A percentile compares a stretch with the other conserved stretches of the same genome.
Conservation (phyloP, 176 grass and related monocot genomes). For the Oryza glaberrima region DNA sequence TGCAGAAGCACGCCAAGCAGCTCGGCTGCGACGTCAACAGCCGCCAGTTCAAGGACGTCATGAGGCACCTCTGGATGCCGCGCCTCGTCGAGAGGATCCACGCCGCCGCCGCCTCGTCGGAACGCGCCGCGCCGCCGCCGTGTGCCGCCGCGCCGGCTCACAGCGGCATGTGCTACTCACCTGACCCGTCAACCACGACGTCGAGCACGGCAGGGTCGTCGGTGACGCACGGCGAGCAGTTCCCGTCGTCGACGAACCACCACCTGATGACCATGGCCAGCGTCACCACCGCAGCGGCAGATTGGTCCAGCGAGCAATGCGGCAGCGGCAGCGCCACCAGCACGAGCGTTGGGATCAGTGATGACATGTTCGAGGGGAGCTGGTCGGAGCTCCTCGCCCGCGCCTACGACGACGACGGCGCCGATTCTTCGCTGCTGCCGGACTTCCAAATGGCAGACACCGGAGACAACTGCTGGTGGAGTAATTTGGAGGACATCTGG, state of each 20-base stretch:
- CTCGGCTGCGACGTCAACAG: conserved; percentile 79
- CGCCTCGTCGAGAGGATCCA: conserved; percentile 77
- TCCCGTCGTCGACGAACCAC: conserved; percentile 33
- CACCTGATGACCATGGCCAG: background rate
- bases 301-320: conserved; percentile 3
- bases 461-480: conserved; percentile 61
- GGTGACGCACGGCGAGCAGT: conserved; percentile 18
- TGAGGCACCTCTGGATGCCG: conserved; percentile 77
- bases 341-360: background rate
- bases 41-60: conserved; percentile 67
- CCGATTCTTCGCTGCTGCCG: conserved; percentile 33
- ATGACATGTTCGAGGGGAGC: conserved; percentile 47
- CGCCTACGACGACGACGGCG: conserved; percentile 40
- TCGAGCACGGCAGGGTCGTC: conserved; percentile 42
- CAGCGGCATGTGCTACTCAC: conserved; percentile 5
- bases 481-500: conserved; percentile 60
- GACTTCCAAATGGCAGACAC: conserved; percentile 50
- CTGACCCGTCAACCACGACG: conserved; percentile 2
- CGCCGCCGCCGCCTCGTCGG: conserved; percentile 21
- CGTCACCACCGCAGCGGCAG: background rate
- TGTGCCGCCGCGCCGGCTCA: no score
- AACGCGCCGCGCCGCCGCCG: background rate
- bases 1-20: conserved; percentile 89
- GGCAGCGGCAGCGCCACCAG: background rate
- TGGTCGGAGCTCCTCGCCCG: conserved; percentile 67